Percentiles rank a stretch among this genome's conserved stretches.
Evolutionary conservation across 2,329 filamentous ascomycete genomes (phyloP).

Genomic region (Fusarium sp.): DNA sequence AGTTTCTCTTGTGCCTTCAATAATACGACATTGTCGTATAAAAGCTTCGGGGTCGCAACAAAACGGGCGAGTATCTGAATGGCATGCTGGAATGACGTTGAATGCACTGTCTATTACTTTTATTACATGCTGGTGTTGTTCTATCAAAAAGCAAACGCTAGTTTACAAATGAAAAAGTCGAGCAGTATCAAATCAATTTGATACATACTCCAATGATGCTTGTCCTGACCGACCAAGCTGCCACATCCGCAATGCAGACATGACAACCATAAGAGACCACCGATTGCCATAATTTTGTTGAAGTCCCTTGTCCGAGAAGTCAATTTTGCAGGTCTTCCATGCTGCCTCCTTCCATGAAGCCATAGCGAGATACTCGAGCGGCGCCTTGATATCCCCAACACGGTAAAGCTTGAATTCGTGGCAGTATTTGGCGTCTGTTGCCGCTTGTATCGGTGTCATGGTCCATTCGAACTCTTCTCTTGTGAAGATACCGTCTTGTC

Average conservation of each 20-base stretch:
- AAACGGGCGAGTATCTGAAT: neutral
- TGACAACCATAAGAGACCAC: conserved; percentile 37
- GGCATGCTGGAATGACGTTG: neutral
- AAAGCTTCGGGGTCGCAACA: neutral
- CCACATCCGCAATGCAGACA: conserved; percentile 38
- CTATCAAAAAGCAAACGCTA: conserved; percentile 11
- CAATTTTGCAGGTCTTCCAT: conserved; percentile 38
- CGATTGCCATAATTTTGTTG: conserved; percentile 25
- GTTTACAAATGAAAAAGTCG: conserved; percentile 4
- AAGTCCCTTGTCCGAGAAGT: conserved; percentile 25
- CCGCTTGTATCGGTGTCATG: conserved; percentile 25
- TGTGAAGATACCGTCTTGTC: conserved; percentile 19
- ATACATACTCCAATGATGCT: conserved; percentile 37
- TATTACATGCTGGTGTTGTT: neutral
- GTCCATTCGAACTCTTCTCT: conserved; percentile 37
- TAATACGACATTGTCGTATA: neutral
- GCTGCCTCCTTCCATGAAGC: conserved; percentile 37
- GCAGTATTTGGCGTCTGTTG: conserved; percentile 27
- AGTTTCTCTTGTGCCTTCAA: neutral
- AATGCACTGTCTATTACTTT: conserved; percentile 2
- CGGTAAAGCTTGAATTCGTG: conserved; percentile 39
- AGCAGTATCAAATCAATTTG: conserved; percentile 14
- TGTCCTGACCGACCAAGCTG: conserved; percentile 37
- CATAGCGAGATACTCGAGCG: conserved; percentile 28
- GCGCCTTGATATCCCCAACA: conserved; percentile 29